Evolutionary conservation across 2,329 filamentous ascomycete species (phyloP).

Genomic region (Fusarium sororula): DNA sequence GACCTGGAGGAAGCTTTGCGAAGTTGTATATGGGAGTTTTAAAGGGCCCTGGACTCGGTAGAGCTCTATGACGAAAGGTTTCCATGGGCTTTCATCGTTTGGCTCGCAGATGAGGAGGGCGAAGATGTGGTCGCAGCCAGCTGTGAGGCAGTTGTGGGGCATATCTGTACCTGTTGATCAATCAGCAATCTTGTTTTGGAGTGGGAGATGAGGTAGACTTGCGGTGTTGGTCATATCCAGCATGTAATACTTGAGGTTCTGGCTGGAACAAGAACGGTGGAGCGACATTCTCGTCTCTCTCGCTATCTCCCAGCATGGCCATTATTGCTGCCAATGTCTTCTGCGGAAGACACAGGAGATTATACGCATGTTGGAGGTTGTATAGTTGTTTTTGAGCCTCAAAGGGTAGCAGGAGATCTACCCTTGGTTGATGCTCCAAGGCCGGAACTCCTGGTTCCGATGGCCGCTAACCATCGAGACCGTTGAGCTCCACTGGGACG

Average conservation of each 20-base stretch:
- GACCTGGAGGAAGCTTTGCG: neutral
- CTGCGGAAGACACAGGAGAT: neutral
- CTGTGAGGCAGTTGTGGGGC: neutral
- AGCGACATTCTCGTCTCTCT: neutral
- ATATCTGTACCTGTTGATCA: rapidly evolving
- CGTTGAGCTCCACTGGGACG: neutral
- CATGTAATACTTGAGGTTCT: neutral
- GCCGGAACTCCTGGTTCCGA: neutral
- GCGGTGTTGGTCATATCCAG: neutral
- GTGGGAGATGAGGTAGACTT: neutral
- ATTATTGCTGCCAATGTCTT: rapidly evolving
- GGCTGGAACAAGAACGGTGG: neutral
- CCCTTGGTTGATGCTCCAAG: rapidly evolving
- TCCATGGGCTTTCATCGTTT: neutral
- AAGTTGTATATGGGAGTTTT: neutral
- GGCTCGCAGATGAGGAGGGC: neutral
- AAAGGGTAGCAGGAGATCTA: neutral
- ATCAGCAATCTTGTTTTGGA: neutral
- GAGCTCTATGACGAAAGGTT: neutral
- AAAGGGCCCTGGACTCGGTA: neutral
- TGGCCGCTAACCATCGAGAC: neutral
- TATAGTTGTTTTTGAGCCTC: neutral
- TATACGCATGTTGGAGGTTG: rapidly evolving
- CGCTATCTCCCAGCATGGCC: neutral
- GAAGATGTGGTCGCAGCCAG: neutral